Conservation (phyloP, 2,329 filamentous ascomycete genomes). For the Remersonia thermophila region DNA sequence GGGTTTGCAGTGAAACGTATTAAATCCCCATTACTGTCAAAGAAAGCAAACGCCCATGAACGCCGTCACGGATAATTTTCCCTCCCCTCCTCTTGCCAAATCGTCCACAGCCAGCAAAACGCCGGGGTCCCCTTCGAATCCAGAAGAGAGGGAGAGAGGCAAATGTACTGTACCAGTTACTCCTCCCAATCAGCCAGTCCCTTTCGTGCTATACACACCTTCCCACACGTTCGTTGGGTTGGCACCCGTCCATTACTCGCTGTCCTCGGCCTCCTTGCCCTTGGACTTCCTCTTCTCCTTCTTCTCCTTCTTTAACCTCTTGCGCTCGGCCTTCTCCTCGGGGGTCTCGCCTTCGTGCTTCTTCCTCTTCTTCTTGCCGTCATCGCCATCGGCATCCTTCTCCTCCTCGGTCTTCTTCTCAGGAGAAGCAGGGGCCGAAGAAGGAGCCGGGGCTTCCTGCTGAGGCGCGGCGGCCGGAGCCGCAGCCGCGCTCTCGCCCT, state of each 20-base stretch:
- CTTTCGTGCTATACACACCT: not conserved
- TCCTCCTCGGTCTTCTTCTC: slow-evolving; percentile 11
- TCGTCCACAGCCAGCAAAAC: not conserved
- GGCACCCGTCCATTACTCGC: too few relatives aligned
- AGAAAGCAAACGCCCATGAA: too few relatives aligned
- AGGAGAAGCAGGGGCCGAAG: too few relatives aligned
- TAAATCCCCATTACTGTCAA: too few relatives aligned
- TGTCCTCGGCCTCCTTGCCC: slow-evolving; percentile 33
- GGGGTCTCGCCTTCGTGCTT: slow-evolving; percentile 67
- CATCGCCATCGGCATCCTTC: slow-evolving; percentile 17
- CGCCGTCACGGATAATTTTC: too few relatives aligned
- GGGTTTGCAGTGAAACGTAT: too few relatives aligned
- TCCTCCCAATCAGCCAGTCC: not conserved
- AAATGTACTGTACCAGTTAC: not conserved
- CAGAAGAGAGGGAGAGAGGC: not conserved
- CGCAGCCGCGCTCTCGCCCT: slow-evolving; percentile 23
- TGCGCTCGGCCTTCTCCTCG: slow-evolving; percentile 51
- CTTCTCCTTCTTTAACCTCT: slow-evolving; percentile 38
- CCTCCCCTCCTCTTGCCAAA: too few relatives aligned
- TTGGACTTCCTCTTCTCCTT: slow-evolving; percentile 42
- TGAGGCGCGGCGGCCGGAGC: slow-evolving; percentile 24
- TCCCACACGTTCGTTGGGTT: too few relatives aligned
- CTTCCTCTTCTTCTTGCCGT: slow-evolving; percentile 58
- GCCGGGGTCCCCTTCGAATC: too few relatives aligned
- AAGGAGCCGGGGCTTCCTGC: slow-evolving; percentile 1